phyloP scores from a whole-genome alignment of 2,329 filamentous ascomycete species.

The Acrodontium crateriforme region DNA sequence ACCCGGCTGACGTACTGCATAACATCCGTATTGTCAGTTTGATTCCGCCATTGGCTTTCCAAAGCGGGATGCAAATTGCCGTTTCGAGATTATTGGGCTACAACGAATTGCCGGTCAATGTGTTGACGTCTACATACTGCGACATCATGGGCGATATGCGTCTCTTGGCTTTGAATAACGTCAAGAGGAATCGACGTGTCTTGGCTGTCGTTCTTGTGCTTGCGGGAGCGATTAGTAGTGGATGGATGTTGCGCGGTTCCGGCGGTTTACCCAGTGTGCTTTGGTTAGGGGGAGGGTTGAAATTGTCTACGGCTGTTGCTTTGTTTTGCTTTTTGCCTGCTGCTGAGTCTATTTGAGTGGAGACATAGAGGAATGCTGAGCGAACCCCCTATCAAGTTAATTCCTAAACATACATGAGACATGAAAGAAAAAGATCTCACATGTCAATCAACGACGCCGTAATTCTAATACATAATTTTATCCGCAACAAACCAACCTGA shows the following conservation, averaged over 20 bases:
- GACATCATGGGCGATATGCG: slow-evolving; percentile 39
- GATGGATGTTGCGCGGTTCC: slow-evolving; percentile 34
- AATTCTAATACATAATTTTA: no score
- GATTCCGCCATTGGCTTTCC: slow-evolving; percentile 35
- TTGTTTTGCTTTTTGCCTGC: slow-evolving; percentile 19
- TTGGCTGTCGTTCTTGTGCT: slow-evolving; percentile 33
- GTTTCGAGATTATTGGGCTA: slow-evolving; percentile 36
- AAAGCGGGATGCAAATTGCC: slow-evolving; percentile 41
- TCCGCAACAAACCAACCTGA: no score
- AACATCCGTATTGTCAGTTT: slow-evolving; percentile 34
- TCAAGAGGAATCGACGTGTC: slow-evolving; percentile 37
- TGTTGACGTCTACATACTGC: slow-evolving; percentile 42
- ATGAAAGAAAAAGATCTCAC: no score
- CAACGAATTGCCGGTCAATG: slow-evolving; percentile 41
- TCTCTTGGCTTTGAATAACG: slow-evolving; percentile 35
- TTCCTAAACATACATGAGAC: no score
- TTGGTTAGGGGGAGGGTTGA: slow-evolving; percentile 35
- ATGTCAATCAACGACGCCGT: no score
- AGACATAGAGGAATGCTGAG: no score
- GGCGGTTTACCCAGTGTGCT: slow-evolving; percentile 30
- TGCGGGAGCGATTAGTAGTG: slow-evolving; percentile 34
- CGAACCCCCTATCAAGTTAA: no score
- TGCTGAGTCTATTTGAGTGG: no score
- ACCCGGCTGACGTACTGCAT: slow-evolving; percentile 16
- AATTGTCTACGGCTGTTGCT: slow-evolving; percentile 26